Conservation (phyloP, 192 early-diverging fungal genomes). For the Mortierella antarctica region DNA sequence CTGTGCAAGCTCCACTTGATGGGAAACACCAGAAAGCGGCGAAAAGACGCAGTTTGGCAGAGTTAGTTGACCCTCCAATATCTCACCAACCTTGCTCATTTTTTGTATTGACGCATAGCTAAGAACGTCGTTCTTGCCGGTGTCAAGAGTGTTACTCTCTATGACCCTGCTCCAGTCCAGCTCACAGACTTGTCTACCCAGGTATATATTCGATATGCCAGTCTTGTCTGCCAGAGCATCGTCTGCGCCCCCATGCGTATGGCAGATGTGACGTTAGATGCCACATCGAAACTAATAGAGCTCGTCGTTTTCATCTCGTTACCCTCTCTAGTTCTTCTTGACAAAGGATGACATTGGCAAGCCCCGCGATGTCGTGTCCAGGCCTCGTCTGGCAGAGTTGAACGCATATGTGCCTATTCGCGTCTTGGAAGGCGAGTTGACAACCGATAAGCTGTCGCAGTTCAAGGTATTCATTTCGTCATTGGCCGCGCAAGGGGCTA, state of each 20-base stretch:
- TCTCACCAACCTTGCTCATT: not conserved
- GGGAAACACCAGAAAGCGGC: too few relatives aligned
- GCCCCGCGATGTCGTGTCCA: slow-evolving; percentile 79
- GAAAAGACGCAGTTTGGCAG: too few relatives aligned
- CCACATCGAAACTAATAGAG: too few relatives aligned
- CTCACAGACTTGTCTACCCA: slow-evolving; percentile 91
- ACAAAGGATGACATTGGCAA: slow-evolving; percentile 86
- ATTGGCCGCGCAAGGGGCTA: not conserved
- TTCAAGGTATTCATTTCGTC: slow-evolving; percentile 58
- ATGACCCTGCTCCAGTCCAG: slow-evolving; percentile 83
- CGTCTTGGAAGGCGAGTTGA: slow-evolving; percentile 82
- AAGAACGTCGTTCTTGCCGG: slow-evolving; percentile 99
- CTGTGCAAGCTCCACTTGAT: not conserved
- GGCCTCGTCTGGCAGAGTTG: slow-evolving; percentile 89
- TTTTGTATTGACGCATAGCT: slow-evolving; percentile 59
- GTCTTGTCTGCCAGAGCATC: not conserved
- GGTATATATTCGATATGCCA: slow-evolving; percentile 52
- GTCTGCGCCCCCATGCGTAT: not conserved
- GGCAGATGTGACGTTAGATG: too few relatives aligned
- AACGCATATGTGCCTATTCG: slow-evolving; percentile 97
- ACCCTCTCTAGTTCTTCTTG: slow-evolving; percentile 85
- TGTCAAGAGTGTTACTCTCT: slow-evolving; percentile 97
- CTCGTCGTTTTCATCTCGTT: not conserved
- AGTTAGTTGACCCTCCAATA: too few relatives aligned
- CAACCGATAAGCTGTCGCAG: slow-evolving; percentile 68